Conservation (phyloP, 2,329 filamentous ascomycete species). For the Colletotrichum sp. region DNA sequence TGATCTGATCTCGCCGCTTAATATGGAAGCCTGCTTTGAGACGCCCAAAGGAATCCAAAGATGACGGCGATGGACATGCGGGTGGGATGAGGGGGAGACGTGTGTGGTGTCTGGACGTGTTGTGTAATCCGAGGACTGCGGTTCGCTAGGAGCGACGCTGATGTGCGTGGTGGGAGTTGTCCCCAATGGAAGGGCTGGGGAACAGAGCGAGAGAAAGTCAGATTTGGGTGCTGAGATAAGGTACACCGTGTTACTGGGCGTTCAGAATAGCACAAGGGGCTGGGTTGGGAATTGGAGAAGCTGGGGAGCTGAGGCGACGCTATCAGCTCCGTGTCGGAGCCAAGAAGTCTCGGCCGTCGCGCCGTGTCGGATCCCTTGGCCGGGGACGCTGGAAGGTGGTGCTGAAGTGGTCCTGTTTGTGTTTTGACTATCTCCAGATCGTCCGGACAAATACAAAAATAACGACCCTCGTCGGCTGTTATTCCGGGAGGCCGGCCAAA, state of each 20-base stretch:
- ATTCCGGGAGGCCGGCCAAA: not conserved
- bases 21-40: not conserved
- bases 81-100: not conserved
- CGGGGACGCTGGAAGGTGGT: not conserved
- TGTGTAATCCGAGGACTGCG: not conserved
- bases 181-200: not conserved
- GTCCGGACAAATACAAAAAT: not conserved
- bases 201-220: not conserved
- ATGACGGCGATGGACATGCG: not conserved
- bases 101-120: not conserved
- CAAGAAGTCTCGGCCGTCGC: conserved; percentile 12
- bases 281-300: not conserved
- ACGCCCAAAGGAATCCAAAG: not conserved
- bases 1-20: not conserved
- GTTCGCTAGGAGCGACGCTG: not conserved
- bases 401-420: not conserved
- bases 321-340: conserved; percentile 12
- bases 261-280: not conserved
- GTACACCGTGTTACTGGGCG: not conserved
- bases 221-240: not conserved
- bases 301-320: conserved; percentile 5
- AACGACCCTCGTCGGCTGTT: not conserved
- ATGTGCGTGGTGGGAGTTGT: not conserved
- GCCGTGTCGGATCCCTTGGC: conserved; percentile 10
- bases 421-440: not conserved